Conservation (phyloP, 2,329 filamentous ascomycete species). For the Magnaporthales sp. region DNA sequence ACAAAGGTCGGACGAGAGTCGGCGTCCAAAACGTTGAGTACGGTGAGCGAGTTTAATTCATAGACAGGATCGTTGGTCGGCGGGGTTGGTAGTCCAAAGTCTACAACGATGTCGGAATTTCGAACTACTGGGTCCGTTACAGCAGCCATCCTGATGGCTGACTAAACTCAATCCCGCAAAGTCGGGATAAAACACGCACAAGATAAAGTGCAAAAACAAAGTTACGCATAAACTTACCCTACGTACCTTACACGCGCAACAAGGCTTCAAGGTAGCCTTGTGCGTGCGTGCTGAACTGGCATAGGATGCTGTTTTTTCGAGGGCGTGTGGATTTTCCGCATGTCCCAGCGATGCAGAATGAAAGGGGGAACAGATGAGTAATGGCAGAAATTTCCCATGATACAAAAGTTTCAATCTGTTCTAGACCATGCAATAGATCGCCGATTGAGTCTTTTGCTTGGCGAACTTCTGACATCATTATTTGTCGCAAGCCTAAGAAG, state of each 20-base stretch:
- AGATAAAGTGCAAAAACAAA: background rate
- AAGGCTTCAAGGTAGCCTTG: background rate
- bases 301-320: background rate
- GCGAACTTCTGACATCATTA: background rate
- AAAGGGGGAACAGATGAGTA: background rate
- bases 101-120: background rate
- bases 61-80: slow-evolving; percentile 8
- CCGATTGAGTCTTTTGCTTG: background rate
- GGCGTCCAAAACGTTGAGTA: slow-evolving; percentile 16
- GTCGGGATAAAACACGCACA: background rate
- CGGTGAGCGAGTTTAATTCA: slow-evolving; percentile 14
- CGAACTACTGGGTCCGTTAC: background rate
- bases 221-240: background rate
- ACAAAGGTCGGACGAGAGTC: slow-evolving; percentile 29
- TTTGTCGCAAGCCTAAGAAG: background rate
- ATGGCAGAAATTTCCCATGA: no score
- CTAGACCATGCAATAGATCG: background rate
- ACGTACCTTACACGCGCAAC: background rate
- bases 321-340: background rate
- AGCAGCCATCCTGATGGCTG: background rate
- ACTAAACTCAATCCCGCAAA: background rate
- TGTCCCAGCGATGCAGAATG: background rate
- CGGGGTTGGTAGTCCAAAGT: background rate
- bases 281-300: background rate
- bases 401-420: background rate